Percentiles rank a stretch among this genome's conserved stretches.
Conservation (phyloP, 345 rosid genomes). For the Gossypium longicalyx region DNA sequence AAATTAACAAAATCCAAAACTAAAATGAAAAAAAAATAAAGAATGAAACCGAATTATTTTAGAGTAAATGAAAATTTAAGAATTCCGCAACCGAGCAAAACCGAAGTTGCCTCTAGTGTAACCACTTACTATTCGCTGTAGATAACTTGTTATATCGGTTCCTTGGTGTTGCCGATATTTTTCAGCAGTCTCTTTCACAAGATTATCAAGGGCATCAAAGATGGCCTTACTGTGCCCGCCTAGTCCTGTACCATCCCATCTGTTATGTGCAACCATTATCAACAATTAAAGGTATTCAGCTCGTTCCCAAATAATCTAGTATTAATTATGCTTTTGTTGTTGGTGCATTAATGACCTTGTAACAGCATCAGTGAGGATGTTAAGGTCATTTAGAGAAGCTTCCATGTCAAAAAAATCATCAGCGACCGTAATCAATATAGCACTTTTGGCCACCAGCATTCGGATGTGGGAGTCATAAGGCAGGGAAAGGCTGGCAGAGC, state of each 20-base stretch:
- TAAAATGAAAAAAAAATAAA: no score
- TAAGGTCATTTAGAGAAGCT: conserved; percentile 49
- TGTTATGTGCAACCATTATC: conserved; percentile 9
- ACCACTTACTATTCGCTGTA: conserved; percentile 40
- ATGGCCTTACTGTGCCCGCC: conserved; percentile 41
- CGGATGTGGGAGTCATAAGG: conserved; percentile 35
- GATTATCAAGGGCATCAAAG: conserved; percentile 46
- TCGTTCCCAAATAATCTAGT: background rate
- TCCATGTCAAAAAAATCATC: conserved; percentile 59
- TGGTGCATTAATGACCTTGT: conserved; percentile 29
- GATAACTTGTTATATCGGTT: conserved; percentile 29
- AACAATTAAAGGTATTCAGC: background rate
- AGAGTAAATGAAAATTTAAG: no score
- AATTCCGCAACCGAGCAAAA: no score
- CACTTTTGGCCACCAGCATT: conserved; percentile 41
- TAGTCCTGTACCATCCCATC: conserved; percentile 55
- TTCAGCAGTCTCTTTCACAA: conserved; percentile 32
- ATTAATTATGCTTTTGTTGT: background rate
- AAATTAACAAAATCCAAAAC: no score
- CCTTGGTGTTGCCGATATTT: conserved; percentile 26
- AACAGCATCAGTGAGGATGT: conserved; percentile 43
- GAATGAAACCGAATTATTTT: no score
- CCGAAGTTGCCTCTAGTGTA: no score
- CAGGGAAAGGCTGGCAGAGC: conserved; percentile 28
- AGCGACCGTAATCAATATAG: conserved; percentile 45